Evolutionary conservation across 352 stramenopile genomes (phyloP).

Genomic region (Plasmopara halstedii): DNA sequence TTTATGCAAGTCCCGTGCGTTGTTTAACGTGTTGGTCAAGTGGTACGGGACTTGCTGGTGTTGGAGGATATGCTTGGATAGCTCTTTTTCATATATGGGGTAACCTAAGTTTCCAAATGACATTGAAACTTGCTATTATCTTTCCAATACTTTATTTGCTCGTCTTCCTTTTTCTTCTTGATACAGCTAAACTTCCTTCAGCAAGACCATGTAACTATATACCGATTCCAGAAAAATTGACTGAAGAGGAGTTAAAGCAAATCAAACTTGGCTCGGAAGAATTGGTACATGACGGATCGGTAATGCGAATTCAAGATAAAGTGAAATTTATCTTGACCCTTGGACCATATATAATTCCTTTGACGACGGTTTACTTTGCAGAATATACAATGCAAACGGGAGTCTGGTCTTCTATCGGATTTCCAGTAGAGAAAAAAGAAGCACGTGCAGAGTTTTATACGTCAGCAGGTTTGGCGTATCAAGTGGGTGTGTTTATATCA

Average conservation of each 20-base stretch:
- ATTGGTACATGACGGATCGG: slow-evolving; percentile 17
- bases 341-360: slow-evolving; percentile 86
- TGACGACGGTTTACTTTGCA: slow-evolving; percentile 89
- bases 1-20: slow-evolving; percentile 59
- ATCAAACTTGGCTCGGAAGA: slow-evolving; percentile 3
- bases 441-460: slow-evolving; percentile 86
- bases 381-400: slow-evolving; percentile 93
- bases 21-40: slow-evolving; percentile 90
- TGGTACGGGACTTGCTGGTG: slow-evolving; percentile 88
- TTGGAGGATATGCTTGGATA: slow-evolving; percentile 88
- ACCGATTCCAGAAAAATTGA: slow-evolving; percentile 23
- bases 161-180: slow-evolving; percentile 57
- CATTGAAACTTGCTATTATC: slow-evolving; percentile 43
- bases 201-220: slow-evolving; percentile 30
- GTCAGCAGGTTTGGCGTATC: slow-evolving; percentile 86
- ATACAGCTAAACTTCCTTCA: slow-evolving; percentile 37
- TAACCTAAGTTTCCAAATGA: slow-evolving; percentile 58
- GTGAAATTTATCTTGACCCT: slow-evolving; percentile 73
- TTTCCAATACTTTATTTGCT: slow-evolving; percentile 63
- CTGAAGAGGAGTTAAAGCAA: slow-evolving; percentile 10
- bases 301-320: slow-evolving; percentile 46
- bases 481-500: slow-evolving; percentile 90
- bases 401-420: slow-evolving; percentile 91
- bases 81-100: slow-evolving; percentile 62
- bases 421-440: slow-evolving; percentile 68